Evolutionary conservation across 2,329 filamentous ascomycete genomes (phyloP), one percentile per base, ranked within the genome.

Genomic region (Penicillium italicum): DNA sequence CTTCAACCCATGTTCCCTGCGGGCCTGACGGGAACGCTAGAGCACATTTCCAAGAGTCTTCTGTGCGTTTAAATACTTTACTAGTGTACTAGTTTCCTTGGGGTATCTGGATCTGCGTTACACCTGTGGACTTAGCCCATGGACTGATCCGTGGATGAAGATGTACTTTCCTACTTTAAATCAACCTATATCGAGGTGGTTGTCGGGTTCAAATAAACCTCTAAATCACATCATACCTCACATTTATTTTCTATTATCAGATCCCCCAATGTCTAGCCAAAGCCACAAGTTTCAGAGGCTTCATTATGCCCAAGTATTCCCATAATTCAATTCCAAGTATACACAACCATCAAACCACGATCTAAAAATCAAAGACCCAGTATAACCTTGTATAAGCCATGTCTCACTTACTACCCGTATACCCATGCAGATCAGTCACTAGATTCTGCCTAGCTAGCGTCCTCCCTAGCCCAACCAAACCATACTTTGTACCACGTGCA

Each of bases 51-150:
- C 36, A 30, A 41, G 44, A 50, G 24, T 50, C 37, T 42, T 33
- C 28, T 40, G 36, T 53, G 48, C 34, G 41, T 53, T 56, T 43
- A 56, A 50, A 24, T 40, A 36, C 20, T 52, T 61, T 26, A 34
- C 20, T 50, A 50, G 38, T 50, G 24, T 54, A 49, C 22, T 62
- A 62, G 58, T 55, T 61, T 53, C 58, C 50, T 41, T 18, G 11
- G 48, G 55, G 50, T 16, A 30, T 16, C 26, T 44, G 52, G 50
- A 59, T 59, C 56, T 57, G 49, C 46, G 12, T 31, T 37, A 33
- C 37, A 33, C 11, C 37, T 4, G 34, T 40, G 18, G 18, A 40
- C 30, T 50, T 43, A 44, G 47, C 33, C 47, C 37, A 50, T 42
- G 44, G 43, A 40, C 52, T 52, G 60, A 60, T 57, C 53, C 49